Evolutionary conservation across 1,284 basidiomycete species (phyloP), one percentile per base, ranked within the genome.

Genomic region (Ustilago hordei): DNA sequence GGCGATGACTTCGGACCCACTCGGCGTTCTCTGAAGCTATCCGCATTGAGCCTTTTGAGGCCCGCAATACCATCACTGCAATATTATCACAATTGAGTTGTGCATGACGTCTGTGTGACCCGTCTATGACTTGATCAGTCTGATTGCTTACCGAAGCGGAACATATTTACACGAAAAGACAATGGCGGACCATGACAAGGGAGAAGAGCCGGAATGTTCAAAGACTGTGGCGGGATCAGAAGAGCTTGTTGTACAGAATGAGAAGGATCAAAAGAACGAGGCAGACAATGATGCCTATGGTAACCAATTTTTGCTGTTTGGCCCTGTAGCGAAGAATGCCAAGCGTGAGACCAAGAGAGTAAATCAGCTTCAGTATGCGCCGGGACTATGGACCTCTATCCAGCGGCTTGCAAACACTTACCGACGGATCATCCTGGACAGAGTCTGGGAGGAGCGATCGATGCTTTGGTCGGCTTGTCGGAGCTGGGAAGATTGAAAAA

Each of bases 381-480:
- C 4, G 11, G 7, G 1, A 9, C 19, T 17, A 41, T 19, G 19
- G n/a, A 19, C n/a, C 6, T 41, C 15, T 15, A 23, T 5, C 53
- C 48, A 15, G 48, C 15, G 35, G 35, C 3, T 1, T 28, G 50
- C 32, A 17, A 23, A 1, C 39, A 85, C 89, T 83, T 80, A 90
- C 90, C 88, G 88, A 81, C 88, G 88, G 61, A 91, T 89, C 90
- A 91, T 91, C 82, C 89, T 89, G 80, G 89, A 89, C 41, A 91
- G 84, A 11, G 90, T 91, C 43, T 89, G 89, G 4, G 88, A 88
- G 8, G 90, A 90, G 38, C 88, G 85, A 69, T 90, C 90, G 66
- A 91, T 90, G 52, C 88, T 89, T 12, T 87, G 86, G 71, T 91
- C 90, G 9, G 90, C 90, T 66, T 89, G 87, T 43, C 87, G 87